A percentile compares a stretch with the other conserved stretches of the same genome.
These are phyloP conservation scores for Jaltomata sinuosa DNA, from an alignment of 257 asterid genomes.

Conservation along the genomic window DNA sequence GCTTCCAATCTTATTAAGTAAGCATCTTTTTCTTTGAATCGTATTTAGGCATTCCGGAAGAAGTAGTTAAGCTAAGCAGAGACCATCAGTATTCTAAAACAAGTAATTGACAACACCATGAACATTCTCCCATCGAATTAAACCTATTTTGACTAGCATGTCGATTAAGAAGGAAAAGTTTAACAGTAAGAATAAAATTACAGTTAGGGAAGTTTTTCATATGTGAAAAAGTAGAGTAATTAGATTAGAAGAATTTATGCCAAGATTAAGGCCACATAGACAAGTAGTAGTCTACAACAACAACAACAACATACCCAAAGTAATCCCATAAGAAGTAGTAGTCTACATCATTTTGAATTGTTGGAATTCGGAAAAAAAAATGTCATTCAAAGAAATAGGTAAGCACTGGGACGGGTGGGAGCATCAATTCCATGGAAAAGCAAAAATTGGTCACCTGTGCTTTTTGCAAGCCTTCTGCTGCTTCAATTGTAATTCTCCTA, in stretches of 20 bases:
- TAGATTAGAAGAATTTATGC: background rate
- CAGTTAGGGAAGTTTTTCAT: background rate
- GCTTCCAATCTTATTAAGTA: background rate
- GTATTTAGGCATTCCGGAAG: background rate
- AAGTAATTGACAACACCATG: background rate
- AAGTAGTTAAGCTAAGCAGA: background rate
- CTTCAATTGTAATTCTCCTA: slow-evolving; percentile 78
- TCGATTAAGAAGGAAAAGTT: background rate
- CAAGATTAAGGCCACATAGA: background rate
- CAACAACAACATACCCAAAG: background rate
- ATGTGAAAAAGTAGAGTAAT: background rate
- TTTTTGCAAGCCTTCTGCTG: slow-evolving; percentile 75
- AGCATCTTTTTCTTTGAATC: background rate
- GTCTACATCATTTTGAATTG: background rate
- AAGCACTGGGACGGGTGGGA: background rate
- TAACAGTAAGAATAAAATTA: background rate
- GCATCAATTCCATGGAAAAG: background rate
- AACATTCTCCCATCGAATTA: background rate
- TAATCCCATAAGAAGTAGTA: background rate
- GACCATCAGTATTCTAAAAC: background rate
- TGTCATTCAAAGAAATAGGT: background rate
- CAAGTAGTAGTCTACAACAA: background rate
- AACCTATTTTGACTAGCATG: background rate
- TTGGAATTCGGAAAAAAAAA: background rate
- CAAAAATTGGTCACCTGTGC: slow-evolving; percentile 52